phyloP scores from a whole-genome alignment of 2,329 filamentous ascomycete genomes.

The Botrytis fragariae region DNA sequence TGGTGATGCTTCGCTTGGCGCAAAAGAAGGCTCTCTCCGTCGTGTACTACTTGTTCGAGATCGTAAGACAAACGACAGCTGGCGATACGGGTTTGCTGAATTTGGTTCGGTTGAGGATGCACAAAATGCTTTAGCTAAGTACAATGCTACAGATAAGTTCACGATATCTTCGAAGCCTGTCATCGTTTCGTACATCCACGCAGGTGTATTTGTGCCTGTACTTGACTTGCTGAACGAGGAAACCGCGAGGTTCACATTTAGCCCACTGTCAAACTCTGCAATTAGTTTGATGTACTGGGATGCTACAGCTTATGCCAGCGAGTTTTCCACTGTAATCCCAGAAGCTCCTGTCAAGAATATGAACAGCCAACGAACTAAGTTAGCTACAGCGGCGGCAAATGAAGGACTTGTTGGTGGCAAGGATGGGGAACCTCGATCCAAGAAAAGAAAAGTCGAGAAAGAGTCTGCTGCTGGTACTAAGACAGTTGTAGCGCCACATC shows the following conservation, averaged over 20 bases:
- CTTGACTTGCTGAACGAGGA: conserved; percentile 55
- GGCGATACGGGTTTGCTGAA: conserved; percentile 81
- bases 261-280: conserved; percentile 64
- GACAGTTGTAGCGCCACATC: conserved; percentile 59
- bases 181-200: conserved; percentile 71
- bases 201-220: conserved; percentile 80
- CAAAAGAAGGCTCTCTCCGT: conserved; percentile 69
- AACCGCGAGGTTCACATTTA: conserved; percentile 64
- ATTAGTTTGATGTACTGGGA: conserved; percentile 76
- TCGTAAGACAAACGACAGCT: conserved; percentile 66
- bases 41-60: conserved; percentile 77
- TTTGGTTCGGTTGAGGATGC: conserved; percentile 76
- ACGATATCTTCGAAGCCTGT: conserved; percentile 74
- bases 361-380: conserved; percentile 38
- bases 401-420: conserved; percentile 38
- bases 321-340: conserved; percentile 55
- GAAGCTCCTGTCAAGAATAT: conserved; percentile 36
- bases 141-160: conserved; percentile 69
- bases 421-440: conserved; percentile 42
- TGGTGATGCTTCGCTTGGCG: conserved; percentile 55
- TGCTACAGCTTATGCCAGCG: conserved; percentile 66
- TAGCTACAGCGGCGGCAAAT: conserved; percentile 40
- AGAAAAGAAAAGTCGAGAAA: conserved; percentile 57
- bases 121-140: conserved; percentile 68
- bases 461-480: conserved; percentile 31